A percentile compares a stretch with the other conserved stretches of the same genome.
Conservation (phyloP, 352 stramenopile genomes). For the Pilasporangium apinafurcum region DNA sequence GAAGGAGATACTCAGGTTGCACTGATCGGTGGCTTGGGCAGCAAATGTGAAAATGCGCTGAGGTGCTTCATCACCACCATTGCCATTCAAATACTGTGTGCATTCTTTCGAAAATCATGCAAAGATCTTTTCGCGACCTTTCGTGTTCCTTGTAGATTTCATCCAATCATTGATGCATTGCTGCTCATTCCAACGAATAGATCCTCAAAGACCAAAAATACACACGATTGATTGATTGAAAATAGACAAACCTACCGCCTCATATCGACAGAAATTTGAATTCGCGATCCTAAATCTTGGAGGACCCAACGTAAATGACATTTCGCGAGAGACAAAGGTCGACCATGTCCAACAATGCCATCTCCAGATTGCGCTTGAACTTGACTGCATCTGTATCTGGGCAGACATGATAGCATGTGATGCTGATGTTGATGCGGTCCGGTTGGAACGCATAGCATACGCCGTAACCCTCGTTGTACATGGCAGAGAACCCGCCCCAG, state of each 20-base stretch:
- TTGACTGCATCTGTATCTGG: conserved; percentile 70
- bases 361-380: conserved; percentile 91
- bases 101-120: conserved; percentile 9
- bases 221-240: conserved; percentile 18
- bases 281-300: conserved; percentile 65
- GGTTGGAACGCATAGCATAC: conserved; percentile 95
- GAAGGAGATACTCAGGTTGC: neutral
- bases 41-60: conserved; percentile 14
- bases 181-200: no score
- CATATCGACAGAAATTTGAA: no score
- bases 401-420: conserved; percentile 87
- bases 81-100: no score
- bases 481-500: conserved; percentile 95
- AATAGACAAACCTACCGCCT: neutral
- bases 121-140: conserved; percentile 22
- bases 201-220: neutral
- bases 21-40: conserved; percentile 2
- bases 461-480: conserved; percentile 93
- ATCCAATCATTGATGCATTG: no score
- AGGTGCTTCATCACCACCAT: no score
- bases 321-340: conserved; percentile 87
- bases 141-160: conserved; percentile 5
- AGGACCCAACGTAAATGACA: conserved; percentile 85
- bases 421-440: conserved; percentile 93
- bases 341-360: conserved; percentile 94